Evolutionary conservation across 148 eudicot genomes (phyloP), one percentile per base, ranked within the genome.

Genomic region (Dysphania ambrosioides): DNA sequence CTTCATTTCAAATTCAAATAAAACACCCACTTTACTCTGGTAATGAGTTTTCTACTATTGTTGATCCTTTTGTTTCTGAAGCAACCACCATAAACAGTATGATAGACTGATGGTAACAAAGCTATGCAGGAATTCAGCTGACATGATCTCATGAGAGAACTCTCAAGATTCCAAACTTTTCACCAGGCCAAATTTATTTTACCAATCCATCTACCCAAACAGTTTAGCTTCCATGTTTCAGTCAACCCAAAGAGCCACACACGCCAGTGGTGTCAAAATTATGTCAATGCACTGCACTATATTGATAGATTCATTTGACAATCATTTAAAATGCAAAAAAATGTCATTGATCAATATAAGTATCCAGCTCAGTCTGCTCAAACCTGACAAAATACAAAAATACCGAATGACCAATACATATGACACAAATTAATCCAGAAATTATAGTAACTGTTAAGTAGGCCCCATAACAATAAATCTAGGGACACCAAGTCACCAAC

Each of bases 391-490:
- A 56, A 23, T 41, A 16, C 55, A 38, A 7, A 27, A 30, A 59
- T 8, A 19, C 49, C 53, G 8, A 44, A 66, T 68, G 44, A n/a
- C 31, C 11, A 40, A 35, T 7, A 35, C 9, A 40, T 30, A 53
- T 3, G 64, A 7, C 64, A 55, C 1, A 66, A 36, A 36, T 72
- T 56, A 36, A 68, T 57, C 12, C 41, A 68, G 44, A 21, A 27
- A 47, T 68, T 32, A 29, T 24, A 57, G 58, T 35, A 26, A 30
- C 57, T 57, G 60, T 75, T 51, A 72, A 24, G 49, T 75, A 75
- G 71, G 61, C 40, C 74, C 70, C 73, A 69, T 55, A 70, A 4
- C 41, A 66, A 42, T 70, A 68, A 79, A 74, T 58, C n/a, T 13
- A 40, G 13, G 53, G 44, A 59, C 30, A 41, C 59, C 10, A 68